Conservation (phyloP, 148 eudicot genomes). For the Rhododendron kiyosumense region DNA sequence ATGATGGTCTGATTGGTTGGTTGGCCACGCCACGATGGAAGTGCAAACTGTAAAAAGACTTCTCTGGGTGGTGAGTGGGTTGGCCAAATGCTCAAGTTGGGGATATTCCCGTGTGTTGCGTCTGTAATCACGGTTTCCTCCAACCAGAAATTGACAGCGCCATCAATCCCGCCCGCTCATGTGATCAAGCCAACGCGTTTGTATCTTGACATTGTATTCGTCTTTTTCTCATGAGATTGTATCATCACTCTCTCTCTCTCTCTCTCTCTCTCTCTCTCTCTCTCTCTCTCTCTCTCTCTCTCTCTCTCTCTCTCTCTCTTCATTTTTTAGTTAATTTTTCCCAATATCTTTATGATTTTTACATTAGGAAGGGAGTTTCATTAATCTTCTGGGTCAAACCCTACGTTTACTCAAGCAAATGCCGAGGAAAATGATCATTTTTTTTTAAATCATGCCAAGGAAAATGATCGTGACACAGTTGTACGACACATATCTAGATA, state of each 20-base stretch:
- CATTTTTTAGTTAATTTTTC: too few species aligned
- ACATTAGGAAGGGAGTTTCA: too few species aligned
- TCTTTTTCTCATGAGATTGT: neutral
- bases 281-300: too few species aligned
- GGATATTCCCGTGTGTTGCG: constrained; percentile 4
- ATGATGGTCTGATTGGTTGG: neutral
- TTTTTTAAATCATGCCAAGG: neutral
- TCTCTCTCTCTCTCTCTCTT: too few species aligned
- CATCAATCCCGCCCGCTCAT: neutral
- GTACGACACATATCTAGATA: neutral
- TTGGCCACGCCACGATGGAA: neutral
- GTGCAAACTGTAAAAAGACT: neutral
- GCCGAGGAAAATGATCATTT: neutral
- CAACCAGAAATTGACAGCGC: neutral
- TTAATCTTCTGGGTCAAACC: neutral
- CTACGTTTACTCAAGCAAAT: neutral
- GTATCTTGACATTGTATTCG: neutral
- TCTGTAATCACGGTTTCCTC: neutral
- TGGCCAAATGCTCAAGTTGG: neutral
- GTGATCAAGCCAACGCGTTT: neutral
- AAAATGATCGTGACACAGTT: neutral
- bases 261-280: too few species aligned
- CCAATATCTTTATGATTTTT: too few species aligned
- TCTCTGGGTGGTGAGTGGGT: neutral
- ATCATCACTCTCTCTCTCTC: too few species aligned